Evolutionary conservation across 2,329 filamentous ascomycete species (phyloP).

Genomic region (Xylariaceae sp.): DNA sequence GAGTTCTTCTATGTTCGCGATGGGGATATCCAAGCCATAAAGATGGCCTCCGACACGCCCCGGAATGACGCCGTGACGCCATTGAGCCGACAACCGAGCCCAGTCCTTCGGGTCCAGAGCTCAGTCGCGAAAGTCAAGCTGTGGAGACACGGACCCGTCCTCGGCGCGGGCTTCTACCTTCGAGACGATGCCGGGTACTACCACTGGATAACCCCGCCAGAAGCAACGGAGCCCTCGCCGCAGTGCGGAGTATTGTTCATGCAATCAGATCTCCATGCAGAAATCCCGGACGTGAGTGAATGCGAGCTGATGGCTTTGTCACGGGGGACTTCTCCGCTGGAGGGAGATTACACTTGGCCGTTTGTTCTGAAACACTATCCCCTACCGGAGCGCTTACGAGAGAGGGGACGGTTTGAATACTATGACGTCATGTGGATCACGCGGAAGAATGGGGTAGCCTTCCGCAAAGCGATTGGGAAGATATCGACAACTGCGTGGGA

Average conservation of each 20-base stretch:
- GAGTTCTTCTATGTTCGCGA: neutral
- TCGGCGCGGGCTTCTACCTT: neutral
- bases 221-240: neutral
- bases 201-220: neutral
- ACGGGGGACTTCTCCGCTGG: neutral
- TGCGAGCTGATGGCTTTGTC: neutral
- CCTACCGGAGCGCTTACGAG: neutral
- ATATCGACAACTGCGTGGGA: neutral
- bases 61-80: neutral
- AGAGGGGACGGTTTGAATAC: neutral
- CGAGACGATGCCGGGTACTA: neutral
- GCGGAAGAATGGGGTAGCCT: conserved; percentile 9
- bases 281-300: neutral
- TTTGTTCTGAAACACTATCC: neutral
- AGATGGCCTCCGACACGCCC: too few species aligned
- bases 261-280: neutral
- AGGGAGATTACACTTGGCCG: neutral
- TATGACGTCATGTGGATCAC: conserved; percentile 4
- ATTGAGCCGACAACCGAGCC: neutral
- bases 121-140: neutral
- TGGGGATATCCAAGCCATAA: neutral
- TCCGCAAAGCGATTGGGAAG: conserved; percentile 5
- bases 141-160: neutral
- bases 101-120: neutral
- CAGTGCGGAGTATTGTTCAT: neutral